A percentile compares a stretch with the other conserved stretches of the same genome.
Conservation (phyloP, 805 yeast genomes). For the Starmera amethionina region DNA sequence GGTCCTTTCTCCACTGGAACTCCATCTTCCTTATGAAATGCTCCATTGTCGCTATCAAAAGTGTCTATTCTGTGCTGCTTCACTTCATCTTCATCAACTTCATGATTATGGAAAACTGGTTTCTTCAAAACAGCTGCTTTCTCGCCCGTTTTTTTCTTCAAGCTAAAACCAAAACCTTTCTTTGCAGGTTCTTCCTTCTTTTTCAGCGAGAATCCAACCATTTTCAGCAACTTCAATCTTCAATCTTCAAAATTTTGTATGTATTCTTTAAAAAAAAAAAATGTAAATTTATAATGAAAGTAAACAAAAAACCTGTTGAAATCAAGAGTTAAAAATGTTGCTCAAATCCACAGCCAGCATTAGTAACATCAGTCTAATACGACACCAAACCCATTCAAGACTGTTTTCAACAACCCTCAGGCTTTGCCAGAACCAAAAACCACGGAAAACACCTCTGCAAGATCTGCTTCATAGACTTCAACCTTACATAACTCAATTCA, state of each 20-base stretch:
- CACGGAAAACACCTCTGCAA: not conserved
- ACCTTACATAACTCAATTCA: conserved; percentile 14
- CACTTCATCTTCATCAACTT: conserved; percentile 6
- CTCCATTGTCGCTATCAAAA: conserved; percentile 8
- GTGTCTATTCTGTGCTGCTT: conserved; percentile 1
- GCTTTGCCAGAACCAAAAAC: too few relatives aligned
- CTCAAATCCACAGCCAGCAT: too few relatives aligned
- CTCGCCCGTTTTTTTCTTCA: conserved; percentile 13
- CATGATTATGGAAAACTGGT: conserved; percentile 7
- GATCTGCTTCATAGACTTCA: conserved; percentile 8
- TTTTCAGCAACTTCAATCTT: conserved; percentile 1
- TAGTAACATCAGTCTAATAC: too few relatives aligned
- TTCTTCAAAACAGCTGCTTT: not conserved
- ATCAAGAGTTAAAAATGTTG: too few relatives aligned
- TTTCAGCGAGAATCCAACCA: conserved; percentile 31
- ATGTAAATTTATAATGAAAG: too few relatives aligned
- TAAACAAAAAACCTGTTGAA: too few relatives aligned
- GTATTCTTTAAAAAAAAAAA: not conserved
- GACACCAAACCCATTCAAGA: too few relatives aligned
- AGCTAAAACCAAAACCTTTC: conserved; percentile 22
- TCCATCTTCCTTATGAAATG: conserved; percentile 10
- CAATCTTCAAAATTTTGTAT: not conserved
- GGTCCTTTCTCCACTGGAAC: conserved; percentile 6
- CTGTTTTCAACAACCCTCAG: too few relatives aligned
- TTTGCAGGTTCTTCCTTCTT: conserved; percentile 11